Base-by-base conservation (phyloP, 225 moss, liverwort and hornwort species). In the Thuidium tamariscinum region DNA sequence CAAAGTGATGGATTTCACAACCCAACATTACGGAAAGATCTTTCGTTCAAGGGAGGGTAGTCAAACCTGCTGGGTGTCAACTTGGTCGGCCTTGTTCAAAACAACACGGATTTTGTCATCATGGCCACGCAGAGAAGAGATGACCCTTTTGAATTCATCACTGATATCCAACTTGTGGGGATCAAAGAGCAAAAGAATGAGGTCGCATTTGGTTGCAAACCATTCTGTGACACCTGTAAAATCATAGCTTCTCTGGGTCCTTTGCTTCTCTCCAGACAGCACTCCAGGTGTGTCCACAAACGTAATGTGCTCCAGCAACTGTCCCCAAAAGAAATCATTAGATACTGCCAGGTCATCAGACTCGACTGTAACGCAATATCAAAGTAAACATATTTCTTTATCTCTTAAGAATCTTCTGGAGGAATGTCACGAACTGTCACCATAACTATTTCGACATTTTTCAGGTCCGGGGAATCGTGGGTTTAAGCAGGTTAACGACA, bases 261-360 rank as follows among this genome's bases (percentile, higher is more conserved):
- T 94, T 88, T 99, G 98, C 88, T 99, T 99, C 88, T 99, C 98
- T 86, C 98, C 98, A 25, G 98, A 99, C 15, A 99, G 90, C 79
- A 99, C 98, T 81, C 98, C 98, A 73, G 98, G 98, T 84, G 98
- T 99, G 92, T 99, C 98, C 81, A 99, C 98, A 86, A 99, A 99
- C 29, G 98, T 94, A 67, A 99, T 93, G n/a, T 99, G 98, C 88
- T 99, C 97, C 92, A 99, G 88, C 86, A 99, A 92, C 98, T 98
- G 92, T 68, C 27, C 63, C 56, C 32, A 68, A 10, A n/a, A 52
- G 10, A 67, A 74, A 64, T 21, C 10, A 66, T 60, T 27, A 65
- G 46, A 25, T 16, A 32, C 69, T 48, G 67, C n/a, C 34, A 71
- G 60, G 44, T 32, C 16, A 79, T 12, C 11, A 36, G 44, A 63